Evolutionary conservation across 306 rosid genomes (phyloP).

Genomic region (Delonix regia): DNA sequence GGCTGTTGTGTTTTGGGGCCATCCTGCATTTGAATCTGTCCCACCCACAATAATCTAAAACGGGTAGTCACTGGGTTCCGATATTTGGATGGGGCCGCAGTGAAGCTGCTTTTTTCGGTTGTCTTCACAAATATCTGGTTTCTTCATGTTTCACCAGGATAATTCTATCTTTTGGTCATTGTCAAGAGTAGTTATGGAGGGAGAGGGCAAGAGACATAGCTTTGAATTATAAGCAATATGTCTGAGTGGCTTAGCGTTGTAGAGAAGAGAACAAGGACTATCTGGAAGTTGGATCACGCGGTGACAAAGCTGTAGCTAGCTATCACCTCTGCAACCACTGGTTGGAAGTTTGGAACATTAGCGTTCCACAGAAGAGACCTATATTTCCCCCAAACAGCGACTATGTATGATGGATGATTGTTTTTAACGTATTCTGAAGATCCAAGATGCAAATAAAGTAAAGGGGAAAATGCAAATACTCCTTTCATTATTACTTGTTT

Average conservation of each 20-base stretch:
- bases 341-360: not conserved
- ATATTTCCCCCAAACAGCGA: not conserved
- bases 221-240: slow-evolving; percentile 11
- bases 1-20: not conserved
- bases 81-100: not conserved
- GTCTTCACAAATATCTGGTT: not conserved
- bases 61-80: not conserved
- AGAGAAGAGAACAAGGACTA: slow-evolving; percentile 19
- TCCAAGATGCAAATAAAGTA: no score
- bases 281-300: not conserved
- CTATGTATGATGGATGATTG: not conserved
- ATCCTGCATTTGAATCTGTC: not conserved
- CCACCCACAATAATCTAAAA: not conserved
- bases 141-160: not conserved
- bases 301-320: slow-evolving; percentile 3
- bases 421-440: no score
- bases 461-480: no score
- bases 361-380: not conserved
- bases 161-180: slow-evolving; percentile 4
- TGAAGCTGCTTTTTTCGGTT: not conserved
- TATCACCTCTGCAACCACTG: slow-evolving; percentile 23
- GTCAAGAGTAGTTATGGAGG: slow-evolving; percentile 13
- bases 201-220: not conserved
- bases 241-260: slow-evolving; percentile 12
- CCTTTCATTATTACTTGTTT: no score